These are phyloP conservation scores for Coemansia sp. DNA, from an alignment of 192 early-diverging fungal genomes.

Conservation along the genomic window DNA sequence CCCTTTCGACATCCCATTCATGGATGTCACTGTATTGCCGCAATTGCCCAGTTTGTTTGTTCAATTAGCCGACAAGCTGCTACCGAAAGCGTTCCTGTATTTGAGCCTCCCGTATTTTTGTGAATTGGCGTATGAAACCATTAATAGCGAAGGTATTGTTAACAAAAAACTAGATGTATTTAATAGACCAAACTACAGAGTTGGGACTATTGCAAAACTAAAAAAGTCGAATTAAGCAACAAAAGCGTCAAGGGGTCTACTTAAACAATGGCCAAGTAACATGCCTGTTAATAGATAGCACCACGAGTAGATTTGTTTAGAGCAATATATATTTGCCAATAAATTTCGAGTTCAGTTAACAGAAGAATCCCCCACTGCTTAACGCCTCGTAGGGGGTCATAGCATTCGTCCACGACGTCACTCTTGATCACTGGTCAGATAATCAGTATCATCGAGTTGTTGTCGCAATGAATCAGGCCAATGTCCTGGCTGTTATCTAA, in stretches of 20 bases:
- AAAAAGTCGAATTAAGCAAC: background rate
- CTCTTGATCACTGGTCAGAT: too few relatives aligned
- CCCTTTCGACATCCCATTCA: background rate
- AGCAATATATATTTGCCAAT: too few relatives aligned
- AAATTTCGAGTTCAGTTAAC: too few relatives aligned
- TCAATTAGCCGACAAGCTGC: background rate
- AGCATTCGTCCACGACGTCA: too few relatives aligned
- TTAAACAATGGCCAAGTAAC: background rate
- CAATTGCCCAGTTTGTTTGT: slow-evolving; percentile 13
- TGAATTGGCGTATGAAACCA: background rate
- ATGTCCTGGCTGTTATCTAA: too few relatives aligned
- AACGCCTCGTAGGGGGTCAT: too few relatives aligned
- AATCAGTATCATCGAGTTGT: too few relatives aligned
- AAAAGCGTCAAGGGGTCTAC: background rate
- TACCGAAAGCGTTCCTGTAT: background rate
- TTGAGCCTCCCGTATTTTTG: slow-evolving; percentile 2
- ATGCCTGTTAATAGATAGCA: too few relatives aligned
- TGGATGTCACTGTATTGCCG: slow-evolving; percentile 6
- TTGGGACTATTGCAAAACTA: background rate
- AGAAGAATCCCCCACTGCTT: too few relatives aligned
- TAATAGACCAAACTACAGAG: background rate
- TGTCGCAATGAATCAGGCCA: too few relatives aligned
- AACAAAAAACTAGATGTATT: background rate
- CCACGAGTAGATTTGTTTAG: too few relatives aligned
- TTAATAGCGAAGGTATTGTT: background rate